Percentiles rank a stretch among this genome's conserved stretches.
phyloP scores from a whole-genome alignment of 306 rosid genomes.

The peach (Prunus persica) region DNA sequence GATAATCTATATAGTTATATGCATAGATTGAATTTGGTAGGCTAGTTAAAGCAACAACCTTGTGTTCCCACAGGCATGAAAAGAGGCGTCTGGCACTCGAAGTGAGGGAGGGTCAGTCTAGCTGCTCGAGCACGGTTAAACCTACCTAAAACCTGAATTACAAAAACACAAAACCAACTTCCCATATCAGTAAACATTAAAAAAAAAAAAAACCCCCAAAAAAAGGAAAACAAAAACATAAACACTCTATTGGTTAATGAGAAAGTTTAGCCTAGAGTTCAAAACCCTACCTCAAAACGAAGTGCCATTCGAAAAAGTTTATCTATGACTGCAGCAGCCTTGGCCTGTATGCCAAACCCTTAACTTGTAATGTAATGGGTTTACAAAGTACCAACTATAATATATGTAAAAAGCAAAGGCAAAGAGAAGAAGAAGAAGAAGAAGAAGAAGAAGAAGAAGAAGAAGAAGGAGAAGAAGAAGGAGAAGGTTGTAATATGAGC shows the following conservation, averaged over 20 bases:
- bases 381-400: background rate
- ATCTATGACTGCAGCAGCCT: slow-evolving; percentile 18
- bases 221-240: background rate
- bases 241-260: too few species aligned
- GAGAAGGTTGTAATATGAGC: background rate
- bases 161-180: slow-evolving; percentile 9
- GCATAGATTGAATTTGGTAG: background rate
- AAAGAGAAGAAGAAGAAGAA: background rate
- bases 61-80: slow-evolving; percentile 99
- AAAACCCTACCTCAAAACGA: slow-evolving; percentile 64
- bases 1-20: too few species aligned
- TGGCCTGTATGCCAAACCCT: background rate
- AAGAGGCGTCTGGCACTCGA: slow-evolving; percentile 75
- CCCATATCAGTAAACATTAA: background rate
- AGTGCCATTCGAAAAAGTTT: slow-evolving; percentile 53
- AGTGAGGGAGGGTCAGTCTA: slow-evolving; percentile 76
- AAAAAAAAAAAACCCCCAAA: background rate
- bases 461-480: too few species aligned
- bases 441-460: too few species aligned
- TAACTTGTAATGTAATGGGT: background rate
- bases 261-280: slow-evolving; percentile 1
- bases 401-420: background rate
- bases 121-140: slow-evolving; percentile 97
- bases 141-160: slow-evolving; percentile 62
- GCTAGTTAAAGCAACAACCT: slow-evolving; percentile 46